A percentile compares a stretch with the other conserved stretches of the same genome.
Conservation (phyloP, 805 yeast genomes). For the Hanseniaspora vineae region DNA sequence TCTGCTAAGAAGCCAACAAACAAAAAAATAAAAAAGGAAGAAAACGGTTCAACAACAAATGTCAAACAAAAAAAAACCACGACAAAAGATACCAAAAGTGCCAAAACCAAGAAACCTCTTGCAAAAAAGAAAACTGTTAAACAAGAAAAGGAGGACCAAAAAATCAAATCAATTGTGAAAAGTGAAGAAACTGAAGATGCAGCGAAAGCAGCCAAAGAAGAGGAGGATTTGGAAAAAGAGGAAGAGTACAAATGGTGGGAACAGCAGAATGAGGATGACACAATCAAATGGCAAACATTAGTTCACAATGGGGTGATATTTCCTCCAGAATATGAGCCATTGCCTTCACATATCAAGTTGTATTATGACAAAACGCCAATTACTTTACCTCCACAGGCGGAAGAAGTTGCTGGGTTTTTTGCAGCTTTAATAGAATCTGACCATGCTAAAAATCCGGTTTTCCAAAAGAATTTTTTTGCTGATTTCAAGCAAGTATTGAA, state of each 20-base stretch:
- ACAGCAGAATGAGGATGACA: slow-evolving; percentile 51
- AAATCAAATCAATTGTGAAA: slow-evolving; percentile 11
- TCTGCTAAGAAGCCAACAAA: slow-evolving; percentile 2
- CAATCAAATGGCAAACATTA: slow-evolving; percentile 73
- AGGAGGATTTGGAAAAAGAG: slow-evolving; percentile 10
- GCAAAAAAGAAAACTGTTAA: slow-evolving; percentile 3
- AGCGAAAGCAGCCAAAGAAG: slow-evolving; percentile 21
- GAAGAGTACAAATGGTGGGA: slow-evolving; percentile 45
- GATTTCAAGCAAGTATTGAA: slow-evolving; percentile 62
- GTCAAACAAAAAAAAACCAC: no score
- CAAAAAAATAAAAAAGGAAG: background rate
- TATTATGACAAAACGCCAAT: slow-evolving; percentile 70
- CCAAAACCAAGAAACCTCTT: slow-evolving; percentile 4
- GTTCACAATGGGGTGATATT: slow-evolving; percentile 86
- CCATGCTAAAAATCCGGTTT: slow-evolving; percentile 76
- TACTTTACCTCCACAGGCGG: slow-evolving; percentile 65
- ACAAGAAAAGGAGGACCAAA: slow-evolving; percentile 4
- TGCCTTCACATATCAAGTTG: slow-evolving; percentile 66
- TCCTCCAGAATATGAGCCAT: slow-evolving; percentile 83
- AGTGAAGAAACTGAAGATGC: slow-evolving; percentile 11
- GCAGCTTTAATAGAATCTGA: slow-evolving; percentile 83
- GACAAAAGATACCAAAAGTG: background rate
- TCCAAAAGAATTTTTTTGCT: slow-evolving; percentile 73
- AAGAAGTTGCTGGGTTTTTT: slow-evolving; percentile 92
- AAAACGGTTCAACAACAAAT: no score